These are phyloP conservation scores for Dendrobium nobile DNA, from an alignment of 106 monocot genomes.

Conservation along the genomic window DNA sequence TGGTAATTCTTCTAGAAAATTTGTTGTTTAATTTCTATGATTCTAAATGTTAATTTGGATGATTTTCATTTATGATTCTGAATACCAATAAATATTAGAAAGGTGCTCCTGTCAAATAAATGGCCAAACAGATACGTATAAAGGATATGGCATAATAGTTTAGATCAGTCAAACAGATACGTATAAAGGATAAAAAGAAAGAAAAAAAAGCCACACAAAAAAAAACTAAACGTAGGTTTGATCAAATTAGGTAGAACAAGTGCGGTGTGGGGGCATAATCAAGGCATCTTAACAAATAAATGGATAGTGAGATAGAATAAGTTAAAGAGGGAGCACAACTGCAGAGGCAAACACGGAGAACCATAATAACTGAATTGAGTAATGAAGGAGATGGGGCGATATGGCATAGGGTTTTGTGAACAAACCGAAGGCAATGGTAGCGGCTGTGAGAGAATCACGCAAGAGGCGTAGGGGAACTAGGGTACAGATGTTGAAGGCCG, in stretches of 20 bases:
- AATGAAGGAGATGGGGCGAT: neutral
- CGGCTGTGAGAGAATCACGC: slow-evolving; percentile 68
- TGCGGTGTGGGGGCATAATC: neutral
- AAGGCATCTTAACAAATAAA: neutral
- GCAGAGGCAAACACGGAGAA: neutral
- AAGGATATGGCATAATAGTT: neutral
- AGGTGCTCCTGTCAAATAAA: neutral
- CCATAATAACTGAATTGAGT: neutral
- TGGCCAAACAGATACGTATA: neutral
- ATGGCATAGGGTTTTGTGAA: neutral
- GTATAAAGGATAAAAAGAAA: neutral
- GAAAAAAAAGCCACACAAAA: neutral
- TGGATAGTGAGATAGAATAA: neutral
- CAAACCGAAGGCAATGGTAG: slow-evolving; percentile 64
- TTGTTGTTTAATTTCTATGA: neutral
- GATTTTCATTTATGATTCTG: neutral
- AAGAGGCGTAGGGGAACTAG: slow-evolving; percentile 62
- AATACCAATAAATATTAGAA: neutral
- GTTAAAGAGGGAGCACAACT: neutral
- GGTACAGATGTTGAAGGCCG: slow-evolving; percentile 62
- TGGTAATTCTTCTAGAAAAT: neutral
- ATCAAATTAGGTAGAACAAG: neutral
- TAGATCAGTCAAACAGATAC: neutral
- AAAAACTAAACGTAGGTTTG: neutral
- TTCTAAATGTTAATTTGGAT: neutral